Conservation (phyloP, 192 early-diverging fungal genomes). For the Backusella parvicylindrica region DNA sequence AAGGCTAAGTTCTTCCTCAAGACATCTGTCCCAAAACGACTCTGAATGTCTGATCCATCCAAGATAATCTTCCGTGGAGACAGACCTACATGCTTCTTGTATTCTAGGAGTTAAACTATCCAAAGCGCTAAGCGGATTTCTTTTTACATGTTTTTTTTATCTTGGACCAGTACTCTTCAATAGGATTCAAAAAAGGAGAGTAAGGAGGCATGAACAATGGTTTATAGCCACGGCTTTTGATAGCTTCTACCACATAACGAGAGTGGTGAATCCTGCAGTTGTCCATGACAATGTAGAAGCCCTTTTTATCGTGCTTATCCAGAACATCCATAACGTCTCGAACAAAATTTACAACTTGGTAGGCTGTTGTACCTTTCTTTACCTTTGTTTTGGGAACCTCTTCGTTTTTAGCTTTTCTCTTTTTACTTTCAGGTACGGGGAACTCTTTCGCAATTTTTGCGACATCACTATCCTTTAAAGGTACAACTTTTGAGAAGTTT, state of each 20-base stretch:
- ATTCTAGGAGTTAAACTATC: not conserved
- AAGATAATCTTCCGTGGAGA: not conserved
- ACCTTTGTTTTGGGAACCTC: not conserved
- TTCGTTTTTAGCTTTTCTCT: not conserved
- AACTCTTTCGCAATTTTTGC: conserved; percentile 6
- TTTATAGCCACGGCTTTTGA: conserved; percentile 5
- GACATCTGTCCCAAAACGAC: no score
- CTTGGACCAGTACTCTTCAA: conserved; percentile 22
- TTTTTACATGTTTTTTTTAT: not conserved
- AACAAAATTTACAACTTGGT: not conserved
- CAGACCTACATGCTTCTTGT: not conserved
- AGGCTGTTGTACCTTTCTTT: not conserved
- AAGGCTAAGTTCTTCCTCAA: no score
- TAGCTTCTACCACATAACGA: not conserved
- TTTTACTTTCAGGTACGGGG: not conserved
- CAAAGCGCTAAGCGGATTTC: not conserved
- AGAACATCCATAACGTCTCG: not conserved
- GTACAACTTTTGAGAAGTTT: conserved; percentile 9
- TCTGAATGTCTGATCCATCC: not conserved
- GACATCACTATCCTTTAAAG: not conserved
- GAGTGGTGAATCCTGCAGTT: conserved; percentile 12
- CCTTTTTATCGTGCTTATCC: conserved; percentile 16
- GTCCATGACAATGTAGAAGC: conserved; percentile 20
- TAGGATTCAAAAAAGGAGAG: conserved; percentile 22
- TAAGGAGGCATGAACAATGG: conserved; percentile 14